phyloP scores from a whole-genome alignment of 2,329 filamentous ascomycete genomes.

The Tolypocladium inflatum region DNA sequence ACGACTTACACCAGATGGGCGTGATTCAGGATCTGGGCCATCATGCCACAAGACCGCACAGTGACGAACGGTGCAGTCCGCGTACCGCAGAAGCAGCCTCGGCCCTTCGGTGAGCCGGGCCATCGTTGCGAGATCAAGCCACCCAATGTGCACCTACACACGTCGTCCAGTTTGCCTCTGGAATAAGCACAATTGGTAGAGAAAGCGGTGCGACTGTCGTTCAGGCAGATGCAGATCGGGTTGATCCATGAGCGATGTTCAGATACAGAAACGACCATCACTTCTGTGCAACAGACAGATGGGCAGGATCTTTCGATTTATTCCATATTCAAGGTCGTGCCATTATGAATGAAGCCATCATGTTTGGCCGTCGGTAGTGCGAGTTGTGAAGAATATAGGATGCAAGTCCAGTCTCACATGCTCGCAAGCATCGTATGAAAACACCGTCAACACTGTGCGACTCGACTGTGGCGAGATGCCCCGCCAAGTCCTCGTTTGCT shows the following conservation, averaged over 20 bases:
- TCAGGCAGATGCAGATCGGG: neutral
- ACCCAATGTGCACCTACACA: neutral
- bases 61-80: neutral
- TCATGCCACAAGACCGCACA: neutral
- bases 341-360: neutral
- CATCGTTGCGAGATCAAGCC: neutral
- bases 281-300: neutral
- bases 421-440: neutral
- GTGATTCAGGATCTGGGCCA: neutral
- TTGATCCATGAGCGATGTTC: neutral
- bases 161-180: neutral
- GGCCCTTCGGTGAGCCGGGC: neutral
- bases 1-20: neutral
- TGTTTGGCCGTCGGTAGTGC: neutral
- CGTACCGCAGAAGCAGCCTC: neutral
- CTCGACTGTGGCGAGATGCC: neutral
- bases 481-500: neutral
- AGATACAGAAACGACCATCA: neutral
- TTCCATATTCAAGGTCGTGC: neutral
- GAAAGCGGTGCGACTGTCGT: neutral
- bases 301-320: neutral
- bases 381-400: neutral
- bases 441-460: neutral
- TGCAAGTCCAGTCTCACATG: neutral
- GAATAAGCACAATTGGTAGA: neutral